Evolutionary conservation across 2,329 filamentous ascomycete species (phyloP).

Genomic region (Fonsecaea pedrosoi): DNA sequence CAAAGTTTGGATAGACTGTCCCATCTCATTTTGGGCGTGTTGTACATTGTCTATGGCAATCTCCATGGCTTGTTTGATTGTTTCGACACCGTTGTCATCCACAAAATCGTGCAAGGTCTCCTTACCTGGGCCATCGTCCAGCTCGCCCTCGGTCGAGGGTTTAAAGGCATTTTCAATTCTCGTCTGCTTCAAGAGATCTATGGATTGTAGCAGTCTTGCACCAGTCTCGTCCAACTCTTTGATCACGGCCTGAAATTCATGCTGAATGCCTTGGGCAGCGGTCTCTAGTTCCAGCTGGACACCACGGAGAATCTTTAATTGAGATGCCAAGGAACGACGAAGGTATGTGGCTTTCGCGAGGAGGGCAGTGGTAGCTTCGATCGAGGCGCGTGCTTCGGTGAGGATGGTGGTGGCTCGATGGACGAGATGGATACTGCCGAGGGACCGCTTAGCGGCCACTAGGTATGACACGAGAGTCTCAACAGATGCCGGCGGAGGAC

Average conservation of each 20-base stretch:
- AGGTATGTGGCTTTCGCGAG: constrained; percentile 73
- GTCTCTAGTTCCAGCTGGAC: constrained; percentile 54
- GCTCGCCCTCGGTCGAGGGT: constrained; percentile 3
- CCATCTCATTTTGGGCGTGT: constrained; percentile 64
- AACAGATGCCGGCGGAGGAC: constrained; percentile 47
- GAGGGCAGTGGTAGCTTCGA: constrained; percentile 80
- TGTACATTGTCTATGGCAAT: constrained; percentile 67
- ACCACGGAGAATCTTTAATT: constrained; percentile 53
- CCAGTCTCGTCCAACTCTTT: constrained; percentile 66
- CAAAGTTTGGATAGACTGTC: constrained; percentile 66
- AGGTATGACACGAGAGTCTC: constrained; percentile 84
- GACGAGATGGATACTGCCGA: constrained; percentile 82
- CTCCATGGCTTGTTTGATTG: constrained; percentile 63
- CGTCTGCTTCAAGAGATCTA: constrained; percentile 63
- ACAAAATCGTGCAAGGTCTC: constrained; percentile 71
- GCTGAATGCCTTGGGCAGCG: constrained; percentile 50
- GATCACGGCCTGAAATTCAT: constrained; percentile 57
- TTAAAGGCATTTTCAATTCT: constrained; percentile 65
- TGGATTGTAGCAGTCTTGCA: constrained; percentile 61
- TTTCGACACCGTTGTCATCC: constrained; percentile 66
- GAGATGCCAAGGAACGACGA: constrained; percentile 63
- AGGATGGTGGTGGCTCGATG: constrained; percentile 87
- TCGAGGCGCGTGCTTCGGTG: constrained; percentile 72
- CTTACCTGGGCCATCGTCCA: constrained; percentile 44
- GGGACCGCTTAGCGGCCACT: constrained; percentile 82